Conservation (phyloP, 441 rosid genomes). For the Gossypium davidsonii region DNA sequence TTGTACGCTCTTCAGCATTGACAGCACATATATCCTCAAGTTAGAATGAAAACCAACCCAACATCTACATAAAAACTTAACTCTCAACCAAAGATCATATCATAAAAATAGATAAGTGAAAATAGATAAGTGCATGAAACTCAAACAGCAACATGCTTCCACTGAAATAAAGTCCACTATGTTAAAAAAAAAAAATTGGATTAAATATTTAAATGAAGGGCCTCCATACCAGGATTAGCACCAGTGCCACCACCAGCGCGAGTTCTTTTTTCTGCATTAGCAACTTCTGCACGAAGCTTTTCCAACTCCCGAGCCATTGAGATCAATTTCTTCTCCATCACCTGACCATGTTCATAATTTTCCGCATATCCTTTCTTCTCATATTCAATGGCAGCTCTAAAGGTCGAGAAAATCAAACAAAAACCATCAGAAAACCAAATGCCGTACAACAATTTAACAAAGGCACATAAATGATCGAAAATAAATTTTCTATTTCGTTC, state of each 20-base stretch:
- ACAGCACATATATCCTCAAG: not conserved
- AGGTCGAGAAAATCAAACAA: constrained; percentile 6
- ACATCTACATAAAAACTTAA: not conserved
- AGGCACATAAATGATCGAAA: not conserved
- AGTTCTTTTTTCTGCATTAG: constrained; percentile 74
- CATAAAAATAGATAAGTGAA: not conserved
- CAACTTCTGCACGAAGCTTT: constrained; percentile 88
- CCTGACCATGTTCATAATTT: constrained; percentile 84
- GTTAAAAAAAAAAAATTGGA: not conserved
- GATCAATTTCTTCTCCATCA: constrained; percentile 84
- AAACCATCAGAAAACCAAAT: constrained; percentile 3
- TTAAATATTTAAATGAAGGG: not conserved
- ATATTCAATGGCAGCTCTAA: constrained; percentile 77
- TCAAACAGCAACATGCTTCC: not conserved
- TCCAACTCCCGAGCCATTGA: constrained; percentile 92
- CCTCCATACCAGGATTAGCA: constrained; percentile 54
- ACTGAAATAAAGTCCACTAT: not conserved
- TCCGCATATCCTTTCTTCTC: constrained; percentile 97
- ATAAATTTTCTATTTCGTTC: not conserved
- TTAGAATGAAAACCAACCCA: not conserved
- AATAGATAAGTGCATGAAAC: not conserved
- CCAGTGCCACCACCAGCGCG: constrained; percentile 41
- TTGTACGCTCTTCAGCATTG: not conserved
- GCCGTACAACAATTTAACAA: not conserved
- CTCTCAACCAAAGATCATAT: not conserved